Evolutionary conservation across 306 rosid species (phyloP), one percentile per base, ranked within the genome.

Genomic region (Castanea mollissima): DNA sequence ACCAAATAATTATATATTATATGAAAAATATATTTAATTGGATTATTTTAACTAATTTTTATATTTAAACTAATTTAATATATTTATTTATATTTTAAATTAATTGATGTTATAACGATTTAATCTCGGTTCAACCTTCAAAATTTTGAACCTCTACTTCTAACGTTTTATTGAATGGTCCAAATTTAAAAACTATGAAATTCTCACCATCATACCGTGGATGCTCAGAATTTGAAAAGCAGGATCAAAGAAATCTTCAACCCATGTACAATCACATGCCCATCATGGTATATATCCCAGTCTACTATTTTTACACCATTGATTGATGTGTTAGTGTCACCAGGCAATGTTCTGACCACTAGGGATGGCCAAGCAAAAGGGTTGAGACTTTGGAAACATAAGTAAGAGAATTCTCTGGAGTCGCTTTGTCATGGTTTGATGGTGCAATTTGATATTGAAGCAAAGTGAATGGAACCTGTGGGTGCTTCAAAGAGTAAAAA

Each of bases 341-440:
- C 16, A 1, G 54, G 54, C 12, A 13, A 10, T 10, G 54, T 49
- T 49, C 15, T 5, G 44, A 73, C 27, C 4, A 23, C 19, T 32
- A 77, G 55, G 75, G 74, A 68, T 54, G 75, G 14, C 38, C 29
- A 3, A 4, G 80, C 10, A 35, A 38, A 9, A 77, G 68, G 1
- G 69, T 77, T 6, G 55, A 74, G 4, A 68, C 6, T 38, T 52
- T 77, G 25, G 80, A 68, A 44, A 64, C 64, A n/a, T 15, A 58
- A 59, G 19, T 0, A 19, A 64, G 14, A 12, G 11, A 13, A 23
- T 23, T 29, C 54, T 25, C 6, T 3, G 8, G 0, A 23, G 68
- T 2, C 9, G 34, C 25, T 21, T 16, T 69, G 64, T 54, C 25
- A 25, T 34, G 74, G 32, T 54, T 54, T 9, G 54, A 31, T 7